Percentiles rank a stretch among this genome's conserved stretches.
Evolutionary conservation across 192 early-diverging fungal genomes (phyloP).

Genomic region (Cetraspora pellucida): DNA sequence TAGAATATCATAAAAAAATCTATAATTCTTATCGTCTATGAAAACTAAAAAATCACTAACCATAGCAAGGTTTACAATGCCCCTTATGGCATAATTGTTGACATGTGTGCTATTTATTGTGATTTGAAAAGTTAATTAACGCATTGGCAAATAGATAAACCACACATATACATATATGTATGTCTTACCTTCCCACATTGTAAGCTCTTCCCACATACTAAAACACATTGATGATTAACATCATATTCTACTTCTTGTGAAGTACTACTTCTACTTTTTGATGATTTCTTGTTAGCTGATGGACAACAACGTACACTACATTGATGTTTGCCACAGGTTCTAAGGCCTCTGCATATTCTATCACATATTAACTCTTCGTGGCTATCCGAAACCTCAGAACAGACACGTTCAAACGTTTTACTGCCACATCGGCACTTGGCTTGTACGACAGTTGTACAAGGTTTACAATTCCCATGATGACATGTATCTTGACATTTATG

Average conservation of each 20-base stretch:
- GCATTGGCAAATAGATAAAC: too few relatives aligned
- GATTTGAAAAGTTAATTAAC: too few relatives aligned
- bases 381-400: conserved; percentile 46
- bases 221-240: conserved; percentile 63
- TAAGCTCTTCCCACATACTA: conserved; percentile 73
- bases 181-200: conserved; percentile 62
- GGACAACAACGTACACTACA: conserved; percentile 71
- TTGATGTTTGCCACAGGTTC: conserved; percentile 73
- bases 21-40: too few relatives aligned
- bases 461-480: conserved; percentile 65
- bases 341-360: conserved; percentile 60
- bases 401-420: conserved; percentile 48
- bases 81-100: conserved; percentile 76
- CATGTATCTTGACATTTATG: conserved; percentile 64
- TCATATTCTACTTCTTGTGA: conserved; percentile 36
- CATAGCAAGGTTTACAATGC: conserved; percentile 69
- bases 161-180: too few relatives aligned
- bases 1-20: too few relatives aligned
- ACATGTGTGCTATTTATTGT: conserved; percentile 63
- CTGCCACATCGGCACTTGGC: conserved; percentile 69
- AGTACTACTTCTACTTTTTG: conserved; percentile 33
- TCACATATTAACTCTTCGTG: conserved; percentile 58
- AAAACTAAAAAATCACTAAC: too few relatives aligned
- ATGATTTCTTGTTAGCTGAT: conserved; percentile 42
- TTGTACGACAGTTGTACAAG: conserved; percentile 55